Evolutionary conservation across 208 protist genomes (phyloP).

Genomic region (Trypanosoma avium): DNA sequence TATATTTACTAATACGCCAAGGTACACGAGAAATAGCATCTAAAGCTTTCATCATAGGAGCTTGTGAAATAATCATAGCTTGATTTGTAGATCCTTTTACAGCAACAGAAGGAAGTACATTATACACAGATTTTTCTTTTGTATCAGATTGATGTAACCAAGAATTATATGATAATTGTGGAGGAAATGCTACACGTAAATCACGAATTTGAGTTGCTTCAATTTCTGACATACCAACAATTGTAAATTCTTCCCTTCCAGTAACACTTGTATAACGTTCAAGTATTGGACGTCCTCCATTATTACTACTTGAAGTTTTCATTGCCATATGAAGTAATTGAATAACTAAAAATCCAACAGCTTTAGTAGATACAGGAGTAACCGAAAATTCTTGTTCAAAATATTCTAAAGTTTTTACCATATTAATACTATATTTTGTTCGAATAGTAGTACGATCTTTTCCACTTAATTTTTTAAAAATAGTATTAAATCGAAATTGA

Average conservation of each 20-base stretch:
- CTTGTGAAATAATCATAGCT: slow-evolving; percentile 90
- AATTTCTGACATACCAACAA: slow-evolving; percentile 72
- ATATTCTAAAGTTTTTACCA: slow-evolving; percentile 85
- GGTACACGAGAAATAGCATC: slow-evolving; percentile 90
- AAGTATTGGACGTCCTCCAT: slow-evolving; percentile 55
- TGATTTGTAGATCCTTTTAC: slow-evolving; percentile 89
- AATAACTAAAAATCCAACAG: slow-evolving; percentile 79
- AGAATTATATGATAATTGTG: slow-evolving; percentile 89
- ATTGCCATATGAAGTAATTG: slow-evolving; percentile 76
- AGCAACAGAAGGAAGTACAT: slow-evolving; percentile 84
- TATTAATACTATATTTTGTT: slow-evolving; percentile 52
- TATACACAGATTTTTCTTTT: slow-evolving; percentile 92
- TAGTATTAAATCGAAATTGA: slow-evolving; percentile 78
- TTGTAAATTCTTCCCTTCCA: slow-evolving; percentile 46
- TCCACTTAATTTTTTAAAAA: slow-evolving; percentile 66
- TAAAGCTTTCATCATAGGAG: slow-evolving; percentile 90
- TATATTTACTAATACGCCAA: slow-evolving; percentile 93
- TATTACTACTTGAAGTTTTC: slow-evolving; percentile 10
- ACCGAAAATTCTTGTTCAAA: slow-evolving; percentile 81
- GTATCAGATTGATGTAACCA: slow-evolving; percentile 88
- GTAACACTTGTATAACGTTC: slow-evolving; percentile 67
- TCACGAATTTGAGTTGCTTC: slow-evolving; percentile 67
- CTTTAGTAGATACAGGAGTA: slow-evolving; percentile 58
- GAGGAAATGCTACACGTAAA: slow-evolving; percentile 83
- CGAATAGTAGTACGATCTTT: slow-evolving; percentile 77